phyloP scores from a whole-genome alignment of 2,329 filamentous ascomycete species.

The Stagonosporopsis cucurbitacearum region DNA sequence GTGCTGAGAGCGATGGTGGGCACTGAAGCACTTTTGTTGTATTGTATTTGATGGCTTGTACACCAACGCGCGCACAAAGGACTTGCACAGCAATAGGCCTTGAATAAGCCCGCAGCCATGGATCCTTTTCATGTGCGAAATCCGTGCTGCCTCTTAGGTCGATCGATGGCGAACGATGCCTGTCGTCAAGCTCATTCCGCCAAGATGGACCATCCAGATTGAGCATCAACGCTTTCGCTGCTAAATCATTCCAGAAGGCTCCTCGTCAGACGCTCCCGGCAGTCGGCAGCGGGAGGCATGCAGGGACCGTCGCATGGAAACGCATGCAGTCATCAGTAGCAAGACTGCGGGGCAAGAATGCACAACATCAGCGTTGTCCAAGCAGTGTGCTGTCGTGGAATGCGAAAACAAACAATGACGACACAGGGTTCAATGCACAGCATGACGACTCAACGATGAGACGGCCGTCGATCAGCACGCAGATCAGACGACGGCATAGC shows the following conservation, averaged over 20 bases:
- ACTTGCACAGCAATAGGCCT: not conserved
- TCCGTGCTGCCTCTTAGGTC: not conserved
- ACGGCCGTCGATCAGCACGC: not conserved
- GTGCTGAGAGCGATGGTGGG: not conserved
- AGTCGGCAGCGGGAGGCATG: not conserved
- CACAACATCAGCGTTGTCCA: not conserved
- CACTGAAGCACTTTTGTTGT: too few relatives aligned
- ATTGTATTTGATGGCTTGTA: not conserved
- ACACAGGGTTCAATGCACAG: constrained; percentile 3
- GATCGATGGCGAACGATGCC: not conserved
- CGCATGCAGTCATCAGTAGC: not conserved
- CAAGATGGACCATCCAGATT: not conserved
- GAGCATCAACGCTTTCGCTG: not conserved
- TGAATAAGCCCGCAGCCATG: too few relatives aligned
- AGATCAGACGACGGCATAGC: not conserved
- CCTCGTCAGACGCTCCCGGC: not conserved
- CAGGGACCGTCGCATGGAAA: constrained; percentile 5
- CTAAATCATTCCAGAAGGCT: not conserved
- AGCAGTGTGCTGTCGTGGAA: not conserved
- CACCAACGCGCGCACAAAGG: not conserved
- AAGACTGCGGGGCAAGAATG: not conserved
- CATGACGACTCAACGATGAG: not conserved
- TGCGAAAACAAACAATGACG: constrained; percentile 12
- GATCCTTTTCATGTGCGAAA: too few relatives aligned
- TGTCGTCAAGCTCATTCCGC: not conserved